Evolutionary conservation across 169 alveolate genomes (phyloP).

Genomic region (Eimeria maxima): DNA sequence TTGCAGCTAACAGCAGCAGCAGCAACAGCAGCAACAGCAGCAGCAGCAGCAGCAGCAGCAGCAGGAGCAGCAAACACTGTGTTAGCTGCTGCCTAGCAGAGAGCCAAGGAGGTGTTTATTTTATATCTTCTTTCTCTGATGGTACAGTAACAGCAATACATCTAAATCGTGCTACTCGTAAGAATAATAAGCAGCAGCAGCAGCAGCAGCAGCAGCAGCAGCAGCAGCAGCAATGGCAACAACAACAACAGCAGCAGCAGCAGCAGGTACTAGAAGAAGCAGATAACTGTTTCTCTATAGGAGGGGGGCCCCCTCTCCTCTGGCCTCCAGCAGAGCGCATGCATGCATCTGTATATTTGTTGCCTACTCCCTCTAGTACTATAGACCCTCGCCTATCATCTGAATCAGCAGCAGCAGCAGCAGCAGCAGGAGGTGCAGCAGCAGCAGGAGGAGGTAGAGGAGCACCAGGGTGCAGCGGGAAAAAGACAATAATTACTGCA

Average conservation of each 20-base stretch:
- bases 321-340: slow-evolving; percentile 71
- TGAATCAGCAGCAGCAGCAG: not conserved
- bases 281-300: not conserved
- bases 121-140: slow-evolving; percentile 63
- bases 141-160: slow-evolving; percentile 59
- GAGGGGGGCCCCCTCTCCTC: slow-evolving; percentile 42
- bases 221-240: slow-evolving; percentile 18
- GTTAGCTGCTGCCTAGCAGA: slow-evolving; percentile 76
- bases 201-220: not conserved
- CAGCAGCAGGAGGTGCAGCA: slow-evolving; percentile 33
- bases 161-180: slow-evolving; percentile 13
- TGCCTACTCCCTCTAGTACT: slow-evolving; percentile 70
- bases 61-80: not conserved
- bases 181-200: no score
- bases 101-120: slow-evolving; percentile 57
- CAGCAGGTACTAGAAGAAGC: not conserved
- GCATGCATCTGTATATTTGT: slow-evolving; percentile 18
- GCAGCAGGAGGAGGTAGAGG: slow-evolving; percentile 20
- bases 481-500: slow-evolving; percentile 6
- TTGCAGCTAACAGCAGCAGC: no score
- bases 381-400: slow-evolving; percentile 19
- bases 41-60: no score
- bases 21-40: no score
- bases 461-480: slow-evolving; percentile 40
- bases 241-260: slow-evolving; percentile 54